Percentiles rank a stretch among this genome's conserved stretches.
Evolutionary conservation across 805 yeast genomes (phyloP).

Genomic region (Candida coquimbonensis): DNA sequence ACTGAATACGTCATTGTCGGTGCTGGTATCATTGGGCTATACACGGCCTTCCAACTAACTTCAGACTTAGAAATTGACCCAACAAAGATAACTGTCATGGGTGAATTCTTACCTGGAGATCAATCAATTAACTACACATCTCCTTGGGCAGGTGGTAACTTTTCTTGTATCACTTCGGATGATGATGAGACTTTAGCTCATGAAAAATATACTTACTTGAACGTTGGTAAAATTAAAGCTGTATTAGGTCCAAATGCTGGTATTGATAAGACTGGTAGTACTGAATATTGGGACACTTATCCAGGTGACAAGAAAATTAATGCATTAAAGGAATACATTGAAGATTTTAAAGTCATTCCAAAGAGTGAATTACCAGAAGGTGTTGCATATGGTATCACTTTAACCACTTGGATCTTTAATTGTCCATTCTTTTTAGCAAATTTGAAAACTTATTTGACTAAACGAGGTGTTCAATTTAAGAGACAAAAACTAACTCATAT

Average conservation of each 20-base stretch:
- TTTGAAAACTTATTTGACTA: slow-evolving; percentile 37
- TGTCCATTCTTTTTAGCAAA: slow-evolving; percentile 54
- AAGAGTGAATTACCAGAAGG: slow-evolving; percentile 41
- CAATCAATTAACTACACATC: slow-evolving; percentile 67
- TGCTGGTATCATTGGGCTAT: slow-evolving; percentile 61
- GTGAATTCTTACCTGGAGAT: slow-evolving; percentile 72
- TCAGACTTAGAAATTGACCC: slow-evolving; percentile 34
- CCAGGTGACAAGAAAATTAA: slow-evolving; percentile 42
- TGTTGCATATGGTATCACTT: slow-evolving; percentile 44
- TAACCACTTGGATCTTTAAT: slow-evolving; percentile 63
- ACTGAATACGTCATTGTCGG: slow-evolving; percentile 33
- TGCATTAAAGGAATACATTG: slow-evolving; percentile 42
- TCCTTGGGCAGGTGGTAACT: slow-evolving; percentile 74
- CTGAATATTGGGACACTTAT: slow-evolving; percentile 48
- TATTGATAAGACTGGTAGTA: slow-evolving; percentile 43
- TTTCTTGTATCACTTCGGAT: slow-evolving; percentile 53
- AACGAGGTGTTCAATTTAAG: slow-evolving; percentile 44
- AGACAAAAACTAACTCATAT: slow-evolving; percentile 45
- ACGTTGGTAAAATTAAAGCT: slow-evolving; percentile 35
- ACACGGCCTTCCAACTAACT: slow-evolving; percentile 47
- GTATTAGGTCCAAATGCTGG: slow-evolving; percentile 47
- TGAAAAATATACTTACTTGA: slow-evolving; percentile 52
- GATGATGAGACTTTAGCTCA: slow-evolving; percentile 41
- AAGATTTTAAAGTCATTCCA: slow-evolving; percentile 35
- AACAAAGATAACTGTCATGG: slow-evolving; percentile 46